Base-by-base conservation (phyloP, 2,329 filamentous ascomycete genomes). In the Whalleya microplaca region DNA sequence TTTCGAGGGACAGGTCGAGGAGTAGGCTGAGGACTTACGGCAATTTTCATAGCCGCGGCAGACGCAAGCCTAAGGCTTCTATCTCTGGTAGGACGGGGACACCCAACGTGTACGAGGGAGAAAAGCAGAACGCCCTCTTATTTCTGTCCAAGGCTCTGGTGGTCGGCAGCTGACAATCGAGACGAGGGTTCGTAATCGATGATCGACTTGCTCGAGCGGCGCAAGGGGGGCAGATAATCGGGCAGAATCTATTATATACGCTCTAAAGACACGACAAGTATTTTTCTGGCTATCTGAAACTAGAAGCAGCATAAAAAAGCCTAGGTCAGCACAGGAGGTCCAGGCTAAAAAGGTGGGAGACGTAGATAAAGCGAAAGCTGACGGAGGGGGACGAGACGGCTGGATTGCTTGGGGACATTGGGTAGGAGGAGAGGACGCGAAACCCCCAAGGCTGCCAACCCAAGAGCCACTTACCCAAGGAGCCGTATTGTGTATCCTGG, bases 21-120 rank as follows among this genome's bases (percentile, higher is more conserved):
- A 41, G 19, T 12, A 37, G 23, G 16, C 27, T 16, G 4, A 41
- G 44, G 3, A 68, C 69, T 68, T 44, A 71, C 69, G 42, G 65
- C 62, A 37, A 65, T 61, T 58, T 63, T 59, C 69, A 70, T 70
- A 55, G 53, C 60, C 65, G 45, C 42, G 44, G 50, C 41, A 41
- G 53, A 21, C 43, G 37, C 20, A 45, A 40, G 27, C 18, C 37
- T 27, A 47, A 40, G 1, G 27, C 12, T 37, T 29, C 16, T 55
- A 41, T 45, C 18, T 45, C 18, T 21, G 18, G 41, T 14, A 37
- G 40, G 32, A 47, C 18, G 27, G n/a, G 37, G 19, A 40, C 16
- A 37, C 23, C 46, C 12, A 16, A 20, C 46, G 42, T 47, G 42
- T 53, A 48, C 37, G 56, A 40, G 51, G 48, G 49, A 51, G 45